Percentiles rank a stretch among this genome's conserved stretches.
Evolutionary conservation across 2,329 filamentous ascomycete species (phyloP).

Genomic region (Talaromyces amestolkiae): DNA sequence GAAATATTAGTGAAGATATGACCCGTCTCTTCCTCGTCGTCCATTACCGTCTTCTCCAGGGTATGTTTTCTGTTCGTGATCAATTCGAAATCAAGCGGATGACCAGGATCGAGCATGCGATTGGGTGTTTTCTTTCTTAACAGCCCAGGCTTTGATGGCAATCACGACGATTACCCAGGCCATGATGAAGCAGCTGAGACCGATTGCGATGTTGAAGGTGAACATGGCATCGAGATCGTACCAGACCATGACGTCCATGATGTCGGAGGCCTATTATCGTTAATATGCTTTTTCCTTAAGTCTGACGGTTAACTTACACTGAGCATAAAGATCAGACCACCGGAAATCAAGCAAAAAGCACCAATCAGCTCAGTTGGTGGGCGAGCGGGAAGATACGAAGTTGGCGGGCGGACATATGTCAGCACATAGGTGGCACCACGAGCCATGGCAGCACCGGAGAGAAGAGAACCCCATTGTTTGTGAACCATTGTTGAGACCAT

Average conservation of each 20-base stretch:
- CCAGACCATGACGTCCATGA: slow-evolving; percentile 71
- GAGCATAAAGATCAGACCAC: slow-evolving; percentile 88
- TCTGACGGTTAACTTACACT: slow-evolving; percentile 61
- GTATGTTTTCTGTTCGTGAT: background rate
- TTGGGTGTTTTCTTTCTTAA: slow-evolving; percentile 43
- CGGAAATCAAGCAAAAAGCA: slow-evolving; percentile 80
- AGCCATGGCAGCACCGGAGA: slow-evolving; percentile 76
- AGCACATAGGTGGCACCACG: slow-evolving; percentile 76
- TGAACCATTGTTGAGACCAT: slow-evolving; percentile 91
- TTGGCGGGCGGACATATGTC: slow-evolving; percentile 75
- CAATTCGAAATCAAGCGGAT: slow-evolving; percentile 16
- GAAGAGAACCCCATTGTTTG: slow-evolving; percentile 85
- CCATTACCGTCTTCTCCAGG: background rate
- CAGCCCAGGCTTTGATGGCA: slow-evolving; percentile 84
- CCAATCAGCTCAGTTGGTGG: slow-evolving; percentile 88
- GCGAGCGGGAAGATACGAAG: slow-evolving; percentile 73
- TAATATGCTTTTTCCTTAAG: background rate
- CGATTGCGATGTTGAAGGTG: slow-evolving; percentile 84
- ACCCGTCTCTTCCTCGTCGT: slow-evolving; percentile 13
- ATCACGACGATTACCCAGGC: slow-evolving; percentile 76
- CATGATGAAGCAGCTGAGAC: slow-evolving; percentile 78
- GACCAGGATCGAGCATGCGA: slow-evolving; percentile 25
- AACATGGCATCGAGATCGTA: slow-evolving; percentile 87
- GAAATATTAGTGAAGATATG: slow-evolving; percentile 12
- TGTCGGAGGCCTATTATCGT: slow-evolving; percentile 64